Conservation (phyloP, 1,284 basidiomycete genomes). For the Naganishia liquefaciens region DNA sequence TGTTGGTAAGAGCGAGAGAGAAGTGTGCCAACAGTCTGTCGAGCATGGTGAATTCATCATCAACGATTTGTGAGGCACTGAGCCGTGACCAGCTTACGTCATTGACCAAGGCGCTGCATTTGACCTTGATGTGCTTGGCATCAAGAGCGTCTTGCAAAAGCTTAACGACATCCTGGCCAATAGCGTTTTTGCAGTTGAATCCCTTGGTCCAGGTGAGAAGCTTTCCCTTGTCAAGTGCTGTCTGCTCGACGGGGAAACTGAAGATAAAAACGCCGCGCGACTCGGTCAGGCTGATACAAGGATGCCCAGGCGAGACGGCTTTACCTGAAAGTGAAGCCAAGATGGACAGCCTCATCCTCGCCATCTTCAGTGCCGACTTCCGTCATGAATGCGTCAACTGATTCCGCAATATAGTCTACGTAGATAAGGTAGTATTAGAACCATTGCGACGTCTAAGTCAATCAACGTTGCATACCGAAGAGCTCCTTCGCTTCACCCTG, state of each 20-base stretch:
- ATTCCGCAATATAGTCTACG: conserved; percentile 93
- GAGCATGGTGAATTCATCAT: background rate
- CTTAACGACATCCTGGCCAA: conserved; percentile 88
- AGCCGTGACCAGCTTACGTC: conserved; percentile 65
- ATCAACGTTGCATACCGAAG: conserved; percentile 65
- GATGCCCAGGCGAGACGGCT: conserved; percentile 21
- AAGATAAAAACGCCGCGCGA: background rate
- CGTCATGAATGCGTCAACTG: conserved; percentile 91
- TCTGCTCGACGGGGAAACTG: conserved; percentile 94
- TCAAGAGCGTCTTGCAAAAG: conserved; percentile 92
- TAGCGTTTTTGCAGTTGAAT: conserved; percentile 83
- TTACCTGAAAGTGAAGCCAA: conserved; percentile 84
- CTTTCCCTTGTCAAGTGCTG: conserved; percentile 82
- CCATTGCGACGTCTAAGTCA: background rate
- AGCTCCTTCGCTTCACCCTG: conserved; percentile 78
- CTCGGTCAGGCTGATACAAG: background rate
- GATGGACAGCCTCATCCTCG: conserved; percentile 63
- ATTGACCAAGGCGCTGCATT: conserved; percentile 91
- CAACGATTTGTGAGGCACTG: background rate
- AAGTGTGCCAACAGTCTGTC: conserved; percentile 87
- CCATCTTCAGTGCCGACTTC: conserved; percentile 58
- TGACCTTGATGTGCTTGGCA: conserved; percentile 88
- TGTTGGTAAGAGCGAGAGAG: conserved; percentile 88
- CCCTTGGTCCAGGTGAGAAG: conserved; percentile 98
- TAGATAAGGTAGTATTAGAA: background rate